Evolutionary conservation across 495 filamentous ascomycete genomes (phyloP).

Genomic region (Lasiosphaeria ovina): DNA sequence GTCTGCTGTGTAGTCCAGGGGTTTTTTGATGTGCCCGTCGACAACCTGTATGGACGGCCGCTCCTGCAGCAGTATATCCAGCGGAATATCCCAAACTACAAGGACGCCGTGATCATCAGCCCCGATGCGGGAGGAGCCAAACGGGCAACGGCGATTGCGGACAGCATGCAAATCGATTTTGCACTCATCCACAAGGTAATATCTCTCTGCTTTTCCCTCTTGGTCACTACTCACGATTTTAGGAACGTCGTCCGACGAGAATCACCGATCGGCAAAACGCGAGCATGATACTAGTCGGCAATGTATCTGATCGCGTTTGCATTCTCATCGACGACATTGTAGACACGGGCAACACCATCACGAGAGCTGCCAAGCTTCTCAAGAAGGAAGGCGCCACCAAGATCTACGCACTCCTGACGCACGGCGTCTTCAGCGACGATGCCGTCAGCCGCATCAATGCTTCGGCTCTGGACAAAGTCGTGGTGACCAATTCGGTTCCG

Average conservation of each 20-base stretch:
- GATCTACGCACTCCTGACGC: slow-evolving; percentile 89
- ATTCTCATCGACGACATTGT: slow-evolving; percentile 94
- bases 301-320: slow-evolving; percentile 74
- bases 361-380: slow-evolving; percentile 90
- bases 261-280: slow-evolving; percentile 91
- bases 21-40: slow-evolving; percentile 97
- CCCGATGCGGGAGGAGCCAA: slow-evolving; percentile 97
- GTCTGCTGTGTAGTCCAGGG: slow-evolving; percentile 57
- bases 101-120: slow-evolving; percentile 87
- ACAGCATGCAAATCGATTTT: slow-evolving; percentile 87
- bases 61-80: slow-evolving; percentile 88
- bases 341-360: slow-evolving; percentile 96
- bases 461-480: slow-evolving; percentile 81
- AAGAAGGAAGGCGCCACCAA: slow-evolving; percentile 88
- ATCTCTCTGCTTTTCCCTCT: slow-evolving; percentile 26
- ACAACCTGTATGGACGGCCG: slow-evolving; percentile 89
- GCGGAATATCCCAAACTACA: slow-evolving; percentile 80
- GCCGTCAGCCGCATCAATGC: slow-evolving; percentile 92
- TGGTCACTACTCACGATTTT: slow-evolving; percentile 30
- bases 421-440: slow-evolving; percentile 91
- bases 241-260: slow-evolving; percentile 93
- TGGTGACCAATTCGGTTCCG: slow-evolving; percentile 92
- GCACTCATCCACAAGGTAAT: slow-evolving; percentile 98
- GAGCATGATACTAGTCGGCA: slow-evolving; percentile 97
- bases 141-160: slow-evolving; percentile 93